phyloP scores from a whole-genome alignment of 1,284 basidiomycete species.

The Exobasidium cylindrosporum region DNA sequence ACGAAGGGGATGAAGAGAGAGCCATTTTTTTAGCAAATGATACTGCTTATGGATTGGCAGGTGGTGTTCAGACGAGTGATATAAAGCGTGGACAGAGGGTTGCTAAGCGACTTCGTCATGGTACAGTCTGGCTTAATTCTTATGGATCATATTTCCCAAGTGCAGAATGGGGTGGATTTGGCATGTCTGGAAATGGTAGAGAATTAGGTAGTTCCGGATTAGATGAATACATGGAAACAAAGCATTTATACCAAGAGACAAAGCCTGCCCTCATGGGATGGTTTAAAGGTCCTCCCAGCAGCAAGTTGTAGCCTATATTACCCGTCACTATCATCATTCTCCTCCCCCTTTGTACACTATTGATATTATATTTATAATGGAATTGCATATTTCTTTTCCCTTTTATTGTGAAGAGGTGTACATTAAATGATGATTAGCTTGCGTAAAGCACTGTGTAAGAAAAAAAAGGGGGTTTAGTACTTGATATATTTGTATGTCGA shows the following conservation, averaged over 20 bases:
- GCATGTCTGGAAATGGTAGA: conserved; percentile 51
- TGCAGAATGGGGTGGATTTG: conserved; percentile 54
- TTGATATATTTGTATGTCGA: too few species aligned
- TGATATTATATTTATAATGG: not conserved
- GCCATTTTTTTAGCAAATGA: conserved; percentile 51
- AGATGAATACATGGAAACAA: conserved; percentile 42
- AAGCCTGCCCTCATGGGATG: conserved; percentile 39
- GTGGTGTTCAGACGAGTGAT: conserved; percentile 49
- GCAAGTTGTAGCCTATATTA: not conserved
- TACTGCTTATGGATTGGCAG: conserved; percentile 53
- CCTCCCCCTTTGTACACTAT: not conserved
- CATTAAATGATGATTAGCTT: too few species aligned
- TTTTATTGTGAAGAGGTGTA: too few species aligned
- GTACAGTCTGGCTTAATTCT: conserved; percentile 53
- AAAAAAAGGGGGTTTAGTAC: too few species aligned
- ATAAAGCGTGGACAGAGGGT: conserved; percentile 37
- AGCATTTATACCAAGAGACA: conserved; percentile 51
- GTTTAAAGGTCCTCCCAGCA: conserved; percentile 37
- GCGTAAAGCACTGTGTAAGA: too few species aligned
- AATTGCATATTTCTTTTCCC: too few species aligned
- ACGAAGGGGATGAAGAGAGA: conserved; percentile 47
- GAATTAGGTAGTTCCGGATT: conserved; percentile 51
- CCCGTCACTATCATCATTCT: too few species aligned
- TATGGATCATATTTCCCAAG: conserved; percentile 50
- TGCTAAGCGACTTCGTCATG: conserved; percentile 47